These are phyloP conservation scores for Ustilago shanxiensis DNA, from an alignment of 1,284 basidiomycete genomes.

Conservation along the genomic window DNA sequence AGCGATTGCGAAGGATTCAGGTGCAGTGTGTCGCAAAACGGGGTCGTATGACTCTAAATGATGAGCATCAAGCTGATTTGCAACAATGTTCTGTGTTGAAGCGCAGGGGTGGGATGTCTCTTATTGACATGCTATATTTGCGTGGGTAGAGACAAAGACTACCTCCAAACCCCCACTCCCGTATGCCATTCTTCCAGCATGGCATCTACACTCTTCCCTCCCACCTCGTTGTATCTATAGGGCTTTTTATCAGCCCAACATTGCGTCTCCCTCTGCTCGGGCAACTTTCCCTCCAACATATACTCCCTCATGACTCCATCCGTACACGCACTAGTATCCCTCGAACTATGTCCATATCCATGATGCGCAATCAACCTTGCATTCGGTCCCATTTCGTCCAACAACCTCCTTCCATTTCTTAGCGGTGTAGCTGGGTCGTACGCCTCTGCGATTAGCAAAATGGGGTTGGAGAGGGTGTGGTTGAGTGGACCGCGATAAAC, in stretches of 20 bases:
- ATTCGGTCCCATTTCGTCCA: conserved; percentile 41
- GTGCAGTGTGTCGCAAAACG: too few relatives aligned
- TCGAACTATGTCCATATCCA: conserved; percentile 43
- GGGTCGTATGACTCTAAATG: too few relatives aligned
- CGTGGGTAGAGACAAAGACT: too few relatives aligned
- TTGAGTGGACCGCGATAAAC: conserved; percentile 41
- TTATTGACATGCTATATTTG: too few relatives aligned
- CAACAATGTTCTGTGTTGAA: too few relatives aligned
- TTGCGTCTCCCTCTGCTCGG: conserved; percentile 17
- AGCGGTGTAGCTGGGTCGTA: conserved; percentile 55
- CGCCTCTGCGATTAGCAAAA: conserved; percentile 38
- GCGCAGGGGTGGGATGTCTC: too few relatives aligned
- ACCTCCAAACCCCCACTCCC: too few relatives aligned
- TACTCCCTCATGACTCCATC: conserved; percentile 24
- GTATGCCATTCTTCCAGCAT: conserved; percentile 6
- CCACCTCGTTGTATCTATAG: conserved; percentile 8
- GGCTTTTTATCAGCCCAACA: conserved; percentile 43
- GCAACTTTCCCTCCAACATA: conserved; percentile 34
- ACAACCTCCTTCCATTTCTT: conserved; percentile 27
- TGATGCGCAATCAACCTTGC: conserved; percentile 37
- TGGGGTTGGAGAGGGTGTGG: conserved; percentile 26
- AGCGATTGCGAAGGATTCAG: too few relatives aligned
- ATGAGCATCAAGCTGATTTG: too few relatives aligned
- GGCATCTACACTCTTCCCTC: background rate
- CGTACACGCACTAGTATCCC: conserved; percentile 41